phyloP scores from a whole-genome alignment of 352 stramenopile genomes.

The Pythium periplocum region DNA sequence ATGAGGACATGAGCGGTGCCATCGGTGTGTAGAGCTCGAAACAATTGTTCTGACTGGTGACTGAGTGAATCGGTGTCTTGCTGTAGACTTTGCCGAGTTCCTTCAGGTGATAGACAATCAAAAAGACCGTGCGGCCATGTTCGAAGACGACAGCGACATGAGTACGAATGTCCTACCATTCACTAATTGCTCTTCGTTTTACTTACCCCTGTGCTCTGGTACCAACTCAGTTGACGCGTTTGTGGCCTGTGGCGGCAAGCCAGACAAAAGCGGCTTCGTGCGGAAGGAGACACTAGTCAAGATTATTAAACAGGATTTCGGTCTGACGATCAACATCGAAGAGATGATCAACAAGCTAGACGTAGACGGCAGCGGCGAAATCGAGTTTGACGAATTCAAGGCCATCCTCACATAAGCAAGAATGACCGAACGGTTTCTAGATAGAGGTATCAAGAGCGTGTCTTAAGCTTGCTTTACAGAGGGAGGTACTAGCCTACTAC shows the following conservation, averaged over 20 bases:
- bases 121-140: constrained; percentile 93
- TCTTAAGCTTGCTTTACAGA: no score
- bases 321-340: constrained; percentile 96
- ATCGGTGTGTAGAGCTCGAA: constrained; percentile 55
- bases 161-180: constrained; percentile 32
- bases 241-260: constrained; percentile 93
- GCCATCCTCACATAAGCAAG: constrained; percentile 65
- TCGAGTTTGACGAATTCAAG: constrained; percentile 97
- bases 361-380: constrained; percentile 91
- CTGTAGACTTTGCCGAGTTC: constrained; percentile 95
- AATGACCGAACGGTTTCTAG: no score
- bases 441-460: no score
- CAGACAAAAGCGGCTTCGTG: constrained; percentile 91
- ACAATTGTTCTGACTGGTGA: neutral
- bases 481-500: neutral
- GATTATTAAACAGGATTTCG: constrained; percentile 96
- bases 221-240: constrained; percentile 88
- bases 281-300: constrained; percentile 86
- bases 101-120: constrained; percentile 98
- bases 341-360: constrained; percentile 97
- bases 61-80: neutral
- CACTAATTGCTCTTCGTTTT: neutral
- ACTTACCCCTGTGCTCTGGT: neutral
- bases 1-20: constrained; percentile 91
- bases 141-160: constrained; percentile 97